These are phyloP conservation scores for Alternaria sp. DNA, from an alignment of 2,329 filamentous ascomycete species.

Conservation along the genomic window DNA sequence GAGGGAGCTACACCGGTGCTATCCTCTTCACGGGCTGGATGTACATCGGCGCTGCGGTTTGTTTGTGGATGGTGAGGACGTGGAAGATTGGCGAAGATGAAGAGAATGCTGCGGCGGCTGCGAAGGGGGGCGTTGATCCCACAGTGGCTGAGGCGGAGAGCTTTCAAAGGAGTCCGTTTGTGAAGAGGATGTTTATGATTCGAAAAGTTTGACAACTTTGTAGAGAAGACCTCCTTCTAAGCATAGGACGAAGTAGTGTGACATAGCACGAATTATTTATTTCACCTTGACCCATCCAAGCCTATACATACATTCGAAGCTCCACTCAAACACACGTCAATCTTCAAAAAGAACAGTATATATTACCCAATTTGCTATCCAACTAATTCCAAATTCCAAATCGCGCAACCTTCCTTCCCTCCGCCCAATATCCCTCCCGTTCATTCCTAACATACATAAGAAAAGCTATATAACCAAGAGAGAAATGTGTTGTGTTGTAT, in stretches of 20 bases:
- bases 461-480: not conserved
- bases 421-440: not conserved
- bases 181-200: conserved; percentile 41
- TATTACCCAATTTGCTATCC: not conserved
- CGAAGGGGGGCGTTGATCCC: conserved; percentile 28
- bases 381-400: not conserved
- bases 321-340: too few species aligned
- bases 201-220: conserved; percentile 26
- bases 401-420: not conserved
- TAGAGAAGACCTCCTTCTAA: too few species aligned
- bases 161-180: conserved; percentile 31
- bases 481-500: not conserved
- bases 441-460: not conserved
- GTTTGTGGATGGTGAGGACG: conserved; percentile 61
- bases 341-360: not conserved
- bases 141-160: conserved; percentile 26
- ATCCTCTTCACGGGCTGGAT: conserved; percentile 68
- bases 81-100: conserved; percentile 67
- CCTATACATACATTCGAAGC: too few species aligned
- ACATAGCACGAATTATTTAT: too few species aligned
- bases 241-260: not conserved
- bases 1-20: conserved; percentile 61
- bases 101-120: conserved; percentile 42
- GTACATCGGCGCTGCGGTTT: conserved; percentile 64
- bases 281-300: too few species aligned